Conservation (phyloP, 1,284 basidiomycete genomes). For the Puccinia coronata region DNA sequence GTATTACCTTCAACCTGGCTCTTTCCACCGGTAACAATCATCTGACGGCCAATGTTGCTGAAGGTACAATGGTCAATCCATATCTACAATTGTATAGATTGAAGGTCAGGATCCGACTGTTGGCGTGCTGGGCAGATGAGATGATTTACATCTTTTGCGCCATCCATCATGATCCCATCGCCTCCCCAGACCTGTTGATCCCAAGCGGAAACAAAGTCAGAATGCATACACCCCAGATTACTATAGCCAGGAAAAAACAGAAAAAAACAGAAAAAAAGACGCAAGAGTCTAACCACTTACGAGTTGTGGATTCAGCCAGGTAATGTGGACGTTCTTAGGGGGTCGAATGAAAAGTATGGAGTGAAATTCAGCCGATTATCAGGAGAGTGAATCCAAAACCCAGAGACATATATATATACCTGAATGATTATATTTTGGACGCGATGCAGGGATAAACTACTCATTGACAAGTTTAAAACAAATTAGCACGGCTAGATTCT, state of each 20-base stretch:
- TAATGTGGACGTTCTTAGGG: constrained; percentile 21
- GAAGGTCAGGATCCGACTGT: neutral
- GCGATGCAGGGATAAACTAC: neutral
- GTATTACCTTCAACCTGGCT: neutral
- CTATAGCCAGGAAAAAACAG: neutral
- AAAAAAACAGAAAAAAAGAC: neutral
- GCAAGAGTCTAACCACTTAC: neutral
- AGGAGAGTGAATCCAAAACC: neutral
- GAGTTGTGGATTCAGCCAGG: constrained; percentile 23
- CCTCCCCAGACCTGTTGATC: constrained; percentile 44
- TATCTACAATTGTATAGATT: neutral
- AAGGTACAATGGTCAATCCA: constrained; percentile 49
- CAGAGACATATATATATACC: neutral
- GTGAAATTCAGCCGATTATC: neutral
- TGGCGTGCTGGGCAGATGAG: neutral
- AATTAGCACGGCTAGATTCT: neutral
- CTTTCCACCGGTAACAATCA: constrained; percentile 14
- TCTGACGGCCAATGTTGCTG: constrained; percentile 37
- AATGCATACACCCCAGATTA: no score
- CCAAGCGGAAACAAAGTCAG: neutral
- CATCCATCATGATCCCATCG: constrained; percentile 39
- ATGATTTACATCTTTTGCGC: neutral
- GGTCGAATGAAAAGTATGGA: neutral
- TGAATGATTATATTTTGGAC: constrained; percentile 16
- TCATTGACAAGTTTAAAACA: neutral